phyloP scores from a whole-genome alignment of 352 stramenopile genomes.

The Phytophthora uliginosa region DNA sequence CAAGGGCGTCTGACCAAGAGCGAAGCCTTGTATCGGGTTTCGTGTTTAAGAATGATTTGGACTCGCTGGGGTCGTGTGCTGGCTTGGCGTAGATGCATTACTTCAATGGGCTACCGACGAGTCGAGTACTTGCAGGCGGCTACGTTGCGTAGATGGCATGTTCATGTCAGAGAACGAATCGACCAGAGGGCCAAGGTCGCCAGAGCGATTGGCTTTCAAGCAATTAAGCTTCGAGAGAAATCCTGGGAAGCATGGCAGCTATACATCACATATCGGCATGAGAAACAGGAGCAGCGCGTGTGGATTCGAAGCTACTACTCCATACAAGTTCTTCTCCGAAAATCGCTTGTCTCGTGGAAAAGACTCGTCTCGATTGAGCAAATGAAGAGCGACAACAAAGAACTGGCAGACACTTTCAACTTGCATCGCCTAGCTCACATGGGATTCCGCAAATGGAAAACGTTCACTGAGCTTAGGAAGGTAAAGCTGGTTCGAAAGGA shows the following conservation, averaged over 20 bases:
- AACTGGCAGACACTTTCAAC: conserved; percentile 23
- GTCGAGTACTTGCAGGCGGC: not conserved
- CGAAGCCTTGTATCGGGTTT: conserved; percentile 27
- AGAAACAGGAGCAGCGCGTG: conserved; percentile 34
- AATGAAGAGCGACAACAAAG: not conserved
- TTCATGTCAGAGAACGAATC: not conserved
- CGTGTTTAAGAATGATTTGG: conserved; percentile 34
- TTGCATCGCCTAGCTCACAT: conserved; percentile 14
- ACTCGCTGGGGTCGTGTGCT: conserved; percentile 27
- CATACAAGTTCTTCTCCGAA: conserved; percentile 34
- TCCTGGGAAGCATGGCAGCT: conserved; percentile 33
- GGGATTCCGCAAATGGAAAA: conserved; percentile 18
- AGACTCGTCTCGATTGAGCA: conserved; percentile 12
- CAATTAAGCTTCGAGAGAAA: not conserved
- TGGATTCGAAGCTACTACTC: conserved; percentile 46
- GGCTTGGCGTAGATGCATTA: conserved; percentile 18
- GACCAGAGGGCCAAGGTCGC: conserved; percentile 14
- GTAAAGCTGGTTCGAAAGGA: conserved; percentile 6
- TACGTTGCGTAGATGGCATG: conserved; percentile 24
- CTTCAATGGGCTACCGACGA: conserved; percentile 13
- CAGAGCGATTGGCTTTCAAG: conserved; percentile 11
- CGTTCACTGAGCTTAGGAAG: conserved; percentile 14
- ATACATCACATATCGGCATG: conserved; percentile 26
- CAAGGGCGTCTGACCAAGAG: conserved; percentile 22
- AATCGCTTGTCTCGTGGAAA: conserved; percentile 33